phyloP scores from a whole-genome alignment of 805 yeast genomes.

The Wickerhamomyces ciferrii region DNA sequence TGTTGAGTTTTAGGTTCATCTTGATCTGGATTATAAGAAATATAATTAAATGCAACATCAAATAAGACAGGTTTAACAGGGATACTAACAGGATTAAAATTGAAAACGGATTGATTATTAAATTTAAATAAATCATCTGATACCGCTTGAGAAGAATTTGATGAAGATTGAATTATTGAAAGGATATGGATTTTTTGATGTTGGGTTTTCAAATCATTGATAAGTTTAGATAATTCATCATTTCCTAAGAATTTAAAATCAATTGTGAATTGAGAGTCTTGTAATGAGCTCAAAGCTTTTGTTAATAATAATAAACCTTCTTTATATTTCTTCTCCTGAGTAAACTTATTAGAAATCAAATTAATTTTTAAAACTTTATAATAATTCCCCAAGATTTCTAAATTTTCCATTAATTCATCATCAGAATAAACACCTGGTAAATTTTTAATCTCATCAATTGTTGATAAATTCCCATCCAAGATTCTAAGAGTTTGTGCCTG shows the following conservation, averaged over 20 bases:
- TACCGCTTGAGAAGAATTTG: too few relatives aligned
- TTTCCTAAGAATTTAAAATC: constrained; percentile 32
- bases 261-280: constrained; percentile 11
- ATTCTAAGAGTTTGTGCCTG: constrained; percentile 31
- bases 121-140: constrained; percentile 15
- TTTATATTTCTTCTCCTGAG: constrained; percentile 31
- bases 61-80: constrained; percentile 85
- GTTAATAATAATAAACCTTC: constrained; percentile 43
- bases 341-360: constrained; percentile 42
- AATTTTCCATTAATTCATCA: constrained; percentile 53
- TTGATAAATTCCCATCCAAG: constrained; percentile 38
- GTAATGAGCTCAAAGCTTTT: constrained; percentile 22
- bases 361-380: constrained; percentile 40
- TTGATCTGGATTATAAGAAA: constrained; percentile 35
- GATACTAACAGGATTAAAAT: constrained; percentile 50
- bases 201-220: too few relatives aligned
- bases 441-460: constrained; percentile 58
- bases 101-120: too few relatives aligned
- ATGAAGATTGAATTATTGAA: constrained; percentile 41
- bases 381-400: constrained; percentile 43
- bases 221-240: too few relatives aligned
- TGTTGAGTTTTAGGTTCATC: constrained; percentile 4
- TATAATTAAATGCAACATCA: constrained; percentile 84
- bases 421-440: constrained; percentile 92
- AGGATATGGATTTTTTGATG: constrained; percentile 36